Percentiles rank a stretch among this genome's conserved stretches.
Evolutionary conservation across 331 rosid species (phyloP).

Genomic region (Pyracantha coccinea): DNA sequence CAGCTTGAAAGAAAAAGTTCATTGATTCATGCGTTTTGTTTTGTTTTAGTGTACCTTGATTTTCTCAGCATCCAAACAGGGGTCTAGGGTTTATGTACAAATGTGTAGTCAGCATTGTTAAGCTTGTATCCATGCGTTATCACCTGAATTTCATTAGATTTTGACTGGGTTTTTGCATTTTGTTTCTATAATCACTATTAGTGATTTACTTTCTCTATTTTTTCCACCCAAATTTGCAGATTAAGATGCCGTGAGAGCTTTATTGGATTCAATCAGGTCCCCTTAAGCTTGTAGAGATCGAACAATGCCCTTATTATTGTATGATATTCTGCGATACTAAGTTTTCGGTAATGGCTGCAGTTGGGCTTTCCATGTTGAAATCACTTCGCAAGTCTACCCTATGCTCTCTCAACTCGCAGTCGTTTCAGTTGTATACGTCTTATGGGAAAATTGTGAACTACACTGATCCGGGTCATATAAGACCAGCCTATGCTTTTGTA

Average conservation of each 20-base stretch:
- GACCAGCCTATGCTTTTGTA: slow-evolving; percentile 21
- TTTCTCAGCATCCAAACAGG: neutral
- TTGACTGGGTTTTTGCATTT: slow-evolving; percentile 6
- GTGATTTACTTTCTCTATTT: neutral
- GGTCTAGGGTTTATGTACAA: slow-evolving; percentile 8
- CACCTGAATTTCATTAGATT: neutral
- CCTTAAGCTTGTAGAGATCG: slow-evolving; percentile 1
- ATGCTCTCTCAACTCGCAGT: slow-evolving; percentile 13
- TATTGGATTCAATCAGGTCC: neutral
- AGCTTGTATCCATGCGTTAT: neutral
- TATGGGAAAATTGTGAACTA: slow-evolving; percentile 13
- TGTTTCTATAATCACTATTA: neutral
- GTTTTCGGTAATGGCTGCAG: slow-evolving; percentile 40
- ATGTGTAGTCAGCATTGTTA: neutral
- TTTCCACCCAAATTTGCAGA: slow-evolving; percentile 25
- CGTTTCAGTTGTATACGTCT: slow-evolving; percentile 15
- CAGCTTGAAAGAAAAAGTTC: neutral
- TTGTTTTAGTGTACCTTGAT: neutral
- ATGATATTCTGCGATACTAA: neutral
- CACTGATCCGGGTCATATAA: slow-evolving; percentile 9
- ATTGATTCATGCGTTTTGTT: neutral
- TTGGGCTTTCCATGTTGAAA: slow-evolving; percentile 33
- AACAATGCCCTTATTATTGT: neutral
- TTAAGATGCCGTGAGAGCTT: slow-evolving; percentile 3
- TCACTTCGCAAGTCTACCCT: slow-evolving; percentile 21